phyloP scores from a whole-genome alignment of 306 rosid species.

The Castanea mollissima region DNA sequence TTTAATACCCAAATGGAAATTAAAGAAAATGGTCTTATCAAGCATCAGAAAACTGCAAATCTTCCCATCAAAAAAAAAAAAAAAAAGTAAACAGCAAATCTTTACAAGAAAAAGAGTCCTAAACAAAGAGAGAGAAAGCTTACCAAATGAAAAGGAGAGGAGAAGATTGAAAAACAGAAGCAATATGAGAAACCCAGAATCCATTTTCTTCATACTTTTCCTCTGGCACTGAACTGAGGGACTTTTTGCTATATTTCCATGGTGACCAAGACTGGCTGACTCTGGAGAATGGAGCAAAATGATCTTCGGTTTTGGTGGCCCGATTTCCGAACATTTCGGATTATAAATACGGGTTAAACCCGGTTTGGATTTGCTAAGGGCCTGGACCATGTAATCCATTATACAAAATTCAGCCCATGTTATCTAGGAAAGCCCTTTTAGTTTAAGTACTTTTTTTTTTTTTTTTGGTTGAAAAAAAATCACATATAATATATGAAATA shows the following conservation, averaged over 20 bases:
- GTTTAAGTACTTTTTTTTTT: no score
- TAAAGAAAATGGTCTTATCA: neutral
- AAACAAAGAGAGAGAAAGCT: conserved; percentile 13
- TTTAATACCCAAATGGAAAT: neutral
- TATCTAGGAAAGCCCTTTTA: no score
- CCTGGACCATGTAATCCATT: no score
- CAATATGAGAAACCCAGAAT: conserved; percentile 38
- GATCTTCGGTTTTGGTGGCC: neutral
- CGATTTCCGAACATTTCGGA: neutral
- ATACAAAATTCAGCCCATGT: no score
- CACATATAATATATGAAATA: no score
- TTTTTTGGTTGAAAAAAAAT: no score
- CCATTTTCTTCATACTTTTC: conserved; percentile 27
- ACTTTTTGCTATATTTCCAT: neutral
- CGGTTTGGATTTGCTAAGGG: neutral
- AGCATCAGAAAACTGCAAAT: conserved; percentile 5
- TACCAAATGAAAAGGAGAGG: conserved; percentile 52
- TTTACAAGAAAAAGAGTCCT: neutral
- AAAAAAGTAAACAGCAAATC: neutral
- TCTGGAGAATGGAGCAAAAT: no score
- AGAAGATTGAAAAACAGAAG: conserved; percentile 50
- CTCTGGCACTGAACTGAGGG: neutral
- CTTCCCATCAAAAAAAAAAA: neutral
- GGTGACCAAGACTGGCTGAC: neutral
- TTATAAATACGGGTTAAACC: neutral